phyloP scores from a whole-genome alignment of 2,329 filamentous ascomycete genomes.

The Decorospora gaudefroyi region DNA sequence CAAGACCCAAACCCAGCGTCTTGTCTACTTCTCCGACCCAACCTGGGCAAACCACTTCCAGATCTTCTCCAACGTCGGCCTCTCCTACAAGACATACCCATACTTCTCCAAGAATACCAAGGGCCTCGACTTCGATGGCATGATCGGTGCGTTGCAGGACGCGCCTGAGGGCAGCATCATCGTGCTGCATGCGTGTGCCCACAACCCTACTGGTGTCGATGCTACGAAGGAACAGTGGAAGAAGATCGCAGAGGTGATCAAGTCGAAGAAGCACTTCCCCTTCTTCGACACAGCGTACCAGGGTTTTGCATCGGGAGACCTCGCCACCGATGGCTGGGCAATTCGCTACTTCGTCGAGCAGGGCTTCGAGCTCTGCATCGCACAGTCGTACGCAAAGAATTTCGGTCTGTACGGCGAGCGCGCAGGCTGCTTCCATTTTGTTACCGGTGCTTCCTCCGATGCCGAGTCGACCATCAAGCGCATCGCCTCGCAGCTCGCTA shows the following conservation, averaged over 20 bases:
- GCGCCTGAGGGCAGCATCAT: conserved; percentile 83
- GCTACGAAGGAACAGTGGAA: conserved; percentile 94
- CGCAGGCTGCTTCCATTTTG: conserved; percentile 93
- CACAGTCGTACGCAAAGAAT: conserved; percentile 61
- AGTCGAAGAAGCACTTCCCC: conserved; percentile 82
- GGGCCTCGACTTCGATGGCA: conserved; percentile 88
- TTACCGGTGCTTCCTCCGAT: conserved; percentile 72
- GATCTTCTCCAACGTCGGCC: conserved; percentile 89
- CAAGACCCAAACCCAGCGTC: conserved; percentile 64
- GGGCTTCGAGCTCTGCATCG: conserved; percentile 70
- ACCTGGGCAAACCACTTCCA: conserved; percentile 99
- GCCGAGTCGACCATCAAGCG: conserved; percentile 64
- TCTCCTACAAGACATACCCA: conserved; percentile 80
- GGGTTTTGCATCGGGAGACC: conserved; percentile 91
- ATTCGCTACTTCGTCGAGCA: conserved; percentile 92
- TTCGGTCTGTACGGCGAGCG: conserved; percentile 92
- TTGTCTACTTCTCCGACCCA: conserved; percentile 88
- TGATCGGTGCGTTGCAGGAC: conserved; percentile 69
- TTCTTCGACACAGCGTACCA: conserved; percentile 99
- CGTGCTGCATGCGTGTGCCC: conserved; percentile 91
- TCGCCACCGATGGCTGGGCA: conserved; percentile 84
- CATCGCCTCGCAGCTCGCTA: conserved; percentile 85
- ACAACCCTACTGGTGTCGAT: conserved; percentile 98
- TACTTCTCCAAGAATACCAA: conserved; percentile 91
- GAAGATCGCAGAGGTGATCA: conserved; percentile 78